These are phyloP conservation scores for Aspergillus melleus DNA, from an alignment of 2,329 filamentous ascomycete species.

Conservation along the genomic window DNA sequence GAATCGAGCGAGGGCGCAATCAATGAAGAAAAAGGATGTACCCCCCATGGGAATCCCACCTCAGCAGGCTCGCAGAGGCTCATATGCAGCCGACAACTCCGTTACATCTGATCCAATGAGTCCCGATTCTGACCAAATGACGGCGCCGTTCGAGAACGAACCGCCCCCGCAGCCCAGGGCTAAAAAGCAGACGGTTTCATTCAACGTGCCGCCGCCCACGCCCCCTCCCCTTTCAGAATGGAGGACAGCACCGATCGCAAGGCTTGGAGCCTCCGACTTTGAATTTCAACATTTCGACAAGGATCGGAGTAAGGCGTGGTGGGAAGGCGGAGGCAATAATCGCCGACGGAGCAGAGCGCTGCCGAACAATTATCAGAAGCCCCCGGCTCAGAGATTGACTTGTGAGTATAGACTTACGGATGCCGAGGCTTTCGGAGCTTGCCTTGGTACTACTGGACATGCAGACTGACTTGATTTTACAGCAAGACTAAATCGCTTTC, in stretches of 20 bases:
- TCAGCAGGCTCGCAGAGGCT: background rate
- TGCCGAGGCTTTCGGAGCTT: too few species aligned
- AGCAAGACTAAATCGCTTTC: conserved; percentile 64
- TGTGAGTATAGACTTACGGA: too few species aligned
- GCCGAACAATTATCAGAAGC: conserved; percentile 35
- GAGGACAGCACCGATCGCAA: conserved; percentile 66
- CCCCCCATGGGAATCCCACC: background rate
- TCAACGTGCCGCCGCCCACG: conserved; percentile 48
- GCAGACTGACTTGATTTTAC: conserved; percentile 32
- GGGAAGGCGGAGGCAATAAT: conserved; percentile 63
- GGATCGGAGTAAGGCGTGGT: conserved; percentile 68
- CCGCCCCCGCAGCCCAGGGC: conserved; percentile 28
- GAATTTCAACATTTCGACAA: conserved; percentile 54
- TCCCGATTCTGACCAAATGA: conserved; percentile 9
- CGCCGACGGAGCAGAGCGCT: conserved; percentile 50
- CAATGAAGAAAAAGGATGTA: background rate
- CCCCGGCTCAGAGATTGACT: conserved; percentile 32
- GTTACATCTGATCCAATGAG: background rate
- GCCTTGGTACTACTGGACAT: background rate
- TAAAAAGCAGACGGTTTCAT: conserved; percentile 46
- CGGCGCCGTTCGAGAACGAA: conserved; percentile 19
- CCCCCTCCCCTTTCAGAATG: conserved; percentile 59
- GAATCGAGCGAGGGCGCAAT: conserved; percentile 2
- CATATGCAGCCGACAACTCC: background rate
- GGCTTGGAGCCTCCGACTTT: conserved; percentile 59